These are phyloP conservation scores for Pseudocercospora cruenta DNA, from an alignment of 2,329 filamentous ascomycete genomes.

Conservation along the genomic window DNA sequence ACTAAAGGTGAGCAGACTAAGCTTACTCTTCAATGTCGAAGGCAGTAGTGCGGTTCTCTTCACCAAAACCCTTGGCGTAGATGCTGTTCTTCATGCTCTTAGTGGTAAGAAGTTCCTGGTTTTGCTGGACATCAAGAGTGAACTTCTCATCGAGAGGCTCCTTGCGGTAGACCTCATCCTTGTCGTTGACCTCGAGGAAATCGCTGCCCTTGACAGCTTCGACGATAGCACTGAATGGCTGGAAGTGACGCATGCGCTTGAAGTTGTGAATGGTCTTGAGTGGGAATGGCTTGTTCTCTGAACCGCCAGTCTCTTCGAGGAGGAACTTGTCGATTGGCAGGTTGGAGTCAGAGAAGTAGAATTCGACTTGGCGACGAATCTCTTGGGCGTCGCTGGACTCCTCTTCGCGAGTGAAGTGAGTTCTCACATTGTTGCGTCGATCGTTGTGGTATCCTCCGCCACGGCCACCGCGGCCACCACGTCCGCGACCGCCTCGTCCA, in stretches of 20 bases:
- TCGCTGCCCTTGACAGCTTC: constrained; percentile 79
- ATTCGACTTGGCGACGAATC: constrained; percentile 92
- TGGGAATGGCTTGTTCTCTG: constrained; percentile 78
- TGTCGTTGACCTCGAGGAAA: constrained; percentile 72
- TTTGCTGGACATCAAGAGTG: constrained; percentile 56
- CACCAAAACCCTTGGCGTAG: constrained; percentile 93
- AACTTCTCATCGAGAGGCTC: constrained; percentile 61
- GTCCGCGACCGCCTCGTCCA: constrained; percentile 17
- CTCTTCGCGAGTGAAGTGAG: constrained; percentile 53
- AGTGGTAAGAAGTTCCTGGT: constrained; percentile 61
- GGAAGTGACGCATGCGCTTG: constrained; percentile 95
- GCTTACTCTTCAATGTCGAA: constrained; percentile 78
- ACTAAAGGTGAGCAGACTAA: not conserved
- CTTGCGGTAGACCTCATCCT: constrained; percentile 77
- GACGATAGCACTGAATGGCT: constrained; percentile 81
- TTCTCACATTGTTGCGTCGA: constrained; percentile 25
- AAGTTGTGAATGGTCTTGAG: constrained; percentile 81
- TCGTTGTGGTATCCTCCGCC: constrained; percentile 23
- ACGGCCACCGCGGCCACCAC: constrained; percentile 20
- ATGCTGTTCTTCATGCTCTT: constrained; percentile 73
- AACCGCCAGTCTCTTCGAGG: constrained; percentile 74
- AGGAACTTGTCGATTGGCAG: constrained; percentile 87
- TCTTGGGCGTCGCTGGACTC: constrained; percentile 76
- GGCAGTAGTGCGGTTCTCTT: constrained; percentile 80
- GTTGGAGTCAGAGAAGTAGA: constrained; percentile 94